Conservation (phyloP, 495 filamentous ascomycete species). For the Xylaria nigripes region DNA sequence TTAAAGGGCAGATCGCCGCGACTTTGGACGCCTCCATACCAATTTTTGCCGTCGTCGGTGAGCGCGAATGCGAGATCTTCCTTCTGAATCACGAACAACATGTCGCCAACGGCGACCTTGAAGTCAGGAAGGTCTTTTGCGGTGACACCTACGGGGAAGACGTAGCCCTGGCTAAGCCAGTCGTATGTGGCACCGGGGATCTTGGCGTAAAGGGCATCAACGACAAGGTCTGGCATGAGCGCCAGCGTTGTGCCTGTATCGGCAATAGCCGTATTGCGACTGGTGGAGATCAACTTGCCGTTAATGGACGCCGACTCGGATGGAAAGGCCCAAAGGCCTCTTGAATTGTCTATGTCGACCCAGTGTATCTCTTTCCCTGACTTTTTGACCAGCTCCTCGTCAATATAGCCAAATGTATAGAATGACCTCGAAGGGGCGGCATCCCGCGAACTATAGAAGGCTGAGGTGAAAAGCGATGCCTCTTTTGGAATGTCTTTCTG, state of each 20-base stretch:
- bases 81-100: constrained; percentile 61
- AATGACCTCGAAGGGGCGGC: constrained; percentile 52
- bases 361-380: constrained; percentile 52
- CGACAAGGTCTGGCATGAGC: constrained; percentile 57
- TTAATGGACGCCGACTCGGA: constrained; percentile 54
- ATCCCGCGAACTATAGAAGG: constrained; percentile 59
- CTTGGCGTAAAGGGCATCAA: constrained; percentile 58
- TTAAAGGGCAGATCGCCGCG: constrained; percentile 59
- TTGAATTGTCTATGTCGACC: constrained; percentile 56
- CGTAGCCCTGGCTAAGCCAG: constrained; percentile 55
- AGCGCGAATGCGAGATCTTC: constrained; percentile 60
- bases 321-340: constrained; percentile 67
- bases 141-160: constrained; percentile 53
- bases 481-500: constrained; percentile 56
- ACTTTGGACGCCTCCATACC: constrained; percentile 71
- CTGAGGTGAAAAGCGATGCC: constrained; percentile 63
- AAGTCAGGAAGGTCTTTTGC: constrained; percentile 55
- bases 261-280: constrained; percentile 68
- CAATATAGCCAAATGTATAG: constrained; percentile 76
- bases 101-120: constrained; percentile 58
- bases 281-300: constrained; percentile 46
- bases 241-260: constrained; percentile 73
- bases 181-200: constrained; percentile 65
- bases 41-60: constrained; percentile 46
- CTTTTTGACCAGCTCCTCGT: constrained; percentile 51